These are phyloP conservation scores for Trichoderma afroharzianum DNA, from an alignment of 2,329 filamentous ascomycete genomes.

Conservation along the genomic window DNA sequence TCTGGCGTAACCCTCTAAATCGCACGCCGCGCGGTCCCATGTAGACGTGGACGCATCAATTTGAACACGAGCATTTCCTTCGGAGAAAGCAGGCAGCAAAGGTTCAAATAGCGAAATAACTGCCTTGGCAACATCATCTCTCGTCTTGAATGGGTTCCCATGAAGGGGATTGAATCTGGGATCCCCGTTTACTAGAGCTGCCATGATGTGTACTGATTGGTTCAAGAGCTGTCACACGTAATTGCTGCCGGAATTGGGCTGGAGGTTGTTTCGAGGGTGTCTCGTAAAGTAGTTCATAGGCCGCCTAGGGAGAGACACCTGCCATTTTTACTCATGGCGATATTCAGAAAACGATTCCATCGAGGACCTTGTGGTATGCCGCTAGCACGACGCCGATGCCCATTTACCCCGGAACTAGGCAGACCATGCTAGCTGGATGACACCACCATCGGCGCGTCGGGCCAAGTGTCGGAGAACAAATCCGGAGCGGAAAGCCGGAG, in stretches of 20 bases:
- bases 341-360: not conserved
- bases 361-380: not conserved
- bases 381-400: not conserved
- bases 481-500: not conserved
- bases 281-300: not conserved
- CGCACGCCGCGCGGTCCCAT: not conserved
- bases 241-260: not conserved
- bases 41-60: not conserved
- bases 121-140: not conserved
- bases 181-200: not conserved
- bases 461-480: not conserved
- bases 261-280: not conserved
- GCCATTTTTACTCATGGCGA: not conserved
- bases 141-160: not conserved
- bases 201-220: not conserved
- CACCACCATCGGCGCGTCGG: not conserved
- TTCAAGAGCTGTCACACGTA: not conserved
- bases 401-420: not conserved
- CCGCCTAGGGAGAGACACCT: not conserved
- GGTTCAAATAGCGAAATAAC: not conserved
- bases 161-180: not conserved
- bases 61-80: not conserved
- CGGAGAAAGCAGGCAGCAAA: not conserved
- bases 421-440: not conserved
- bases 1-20: not conserved